Percentiles rank a stretch among this genome's conserved stretches.
Conservation (phyloP, 768 basidiomycete genomes). For the Baorangia bicolor region DNA sequence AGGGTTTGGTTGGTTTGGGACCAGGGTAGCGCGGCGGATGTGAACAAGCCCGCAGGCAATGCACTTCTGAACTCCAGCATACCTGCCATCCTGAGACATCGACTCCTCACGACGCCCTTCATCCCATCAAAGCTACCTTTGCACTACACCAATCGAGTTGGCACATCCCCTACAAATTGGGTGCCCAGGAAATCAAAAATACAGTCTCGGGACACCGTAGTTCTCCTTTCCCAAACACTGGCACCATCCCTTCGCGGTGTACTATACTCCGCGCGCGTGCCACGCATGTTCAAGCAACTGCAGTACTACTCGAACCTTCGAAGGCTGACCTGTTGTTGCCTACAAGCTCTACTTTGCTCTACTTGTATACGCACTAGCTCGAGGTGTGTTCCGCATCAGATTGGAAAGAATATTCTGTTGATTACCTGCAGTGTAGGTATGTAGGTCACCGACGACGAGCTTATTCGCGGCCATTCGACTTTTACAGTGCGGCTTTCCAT, state of each 20-base stretch:
- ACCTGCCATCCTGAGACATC: slow-evolving; percentile 24
- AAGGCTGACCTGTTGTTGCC: neutral
- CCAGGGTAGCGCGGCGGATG: slow-evolving; percentile 29
- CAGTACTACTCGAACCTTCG: neutral
- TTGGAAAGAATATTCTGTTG: neutral
- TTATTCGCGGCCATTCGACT: neutral
- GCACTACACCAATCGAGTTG: neutral
- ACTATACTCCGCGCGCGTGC: neutral
- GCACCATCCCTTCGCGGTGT: neutral
- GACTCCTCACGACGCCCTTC: slow-evolving; percentile 1
- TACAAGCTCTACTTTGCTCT: neutral
- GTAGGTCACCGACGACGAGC: neutral
- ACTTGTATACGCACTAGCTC: no score
- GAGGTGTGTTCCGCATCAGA: neutral
- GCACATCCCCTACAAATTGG: neutral
- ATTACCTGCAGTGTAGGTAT: neutral
- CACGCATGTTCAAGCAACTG: neutral
- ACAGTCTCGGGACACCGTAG: neutral
- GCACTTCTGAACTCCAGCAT: slow-evolving; percentile 9
- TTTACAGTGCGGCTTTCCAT: neutral
- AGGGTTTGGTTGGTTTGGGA: slow-evolving; percentile 15
- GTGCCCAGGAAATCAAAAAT: neutral
- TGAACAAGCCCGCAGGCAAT: slow-evolving; percentile 22
- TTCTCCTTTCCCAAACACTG: neutral
- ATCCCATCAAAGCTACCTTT: neutral